Evolutionary conservation across 2,329 filamentous ascomycete species (phyloP).

Genomic region (Fusarium sp.): DNA sequence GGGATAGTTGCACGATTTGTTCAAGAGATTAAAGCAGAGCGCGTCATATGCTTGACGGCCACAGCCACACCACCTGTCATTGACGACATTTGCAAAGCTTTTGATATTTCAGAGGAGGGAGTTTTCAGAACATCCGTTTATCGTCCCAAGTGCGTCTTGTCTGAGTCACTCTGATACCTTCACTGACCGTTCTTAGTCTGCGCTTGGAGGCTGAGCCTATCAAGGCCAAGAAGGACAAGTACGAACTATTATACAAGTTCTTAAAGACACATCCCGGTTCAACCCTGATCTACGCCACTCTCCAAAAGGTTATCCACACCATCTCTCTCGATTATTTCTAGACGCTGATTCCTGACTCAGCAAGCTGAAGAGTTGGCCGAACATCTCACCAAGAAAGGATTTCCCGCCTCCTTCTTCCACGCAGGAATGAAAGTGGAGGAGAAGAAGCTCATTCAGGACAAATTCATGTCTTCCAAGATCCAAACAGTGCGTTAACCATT

Average conservation of each 20-base stretch:
- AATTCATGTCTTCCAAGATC: conserved; percentile 62
- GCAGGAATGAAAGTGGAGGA: conserved; percentile 62
- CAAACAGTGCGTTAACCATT: conserved; percentile 54
- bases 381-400: conserved; percentile 53
- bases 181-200: conserved; percentile 53
- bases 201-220: conserved; percentile 64
- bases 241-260: conserved; percentile 61
- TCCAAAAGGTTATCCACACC: conserved; percentile 58
- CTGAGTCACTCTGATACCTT: rapidly evolving
- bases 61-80: conserved; percentile 70
- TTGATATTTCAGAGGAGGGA: conserved; percentile 60
- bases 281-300: conserved; percentile 72
- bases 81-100: conserved; percentile 66
- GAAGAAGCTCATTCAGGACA: conserved; percentile 63
- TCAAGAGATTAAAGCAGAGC: conserved; percentile 67
- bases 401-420: conserved; percentile 63
- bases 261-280: conserved; percentile 65
- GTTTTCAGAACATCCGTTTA: conserved; percentile 72
- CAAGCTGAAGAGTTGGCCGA: conserved; percentile 61
- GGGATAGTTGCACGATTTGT: conserved; percentile 65
- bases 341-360: conserved; percentile 33
- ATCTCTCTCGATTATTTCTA: too few relatives aligned
- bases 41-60: conserved; percentile 71
- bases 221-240: conserved; percentile 59
- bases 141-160: conserved; percentile 60